Evolutionary conservation across 352 stramenopile species (phyloP).

Genomic region (Blastocystis sp.): DNA sequence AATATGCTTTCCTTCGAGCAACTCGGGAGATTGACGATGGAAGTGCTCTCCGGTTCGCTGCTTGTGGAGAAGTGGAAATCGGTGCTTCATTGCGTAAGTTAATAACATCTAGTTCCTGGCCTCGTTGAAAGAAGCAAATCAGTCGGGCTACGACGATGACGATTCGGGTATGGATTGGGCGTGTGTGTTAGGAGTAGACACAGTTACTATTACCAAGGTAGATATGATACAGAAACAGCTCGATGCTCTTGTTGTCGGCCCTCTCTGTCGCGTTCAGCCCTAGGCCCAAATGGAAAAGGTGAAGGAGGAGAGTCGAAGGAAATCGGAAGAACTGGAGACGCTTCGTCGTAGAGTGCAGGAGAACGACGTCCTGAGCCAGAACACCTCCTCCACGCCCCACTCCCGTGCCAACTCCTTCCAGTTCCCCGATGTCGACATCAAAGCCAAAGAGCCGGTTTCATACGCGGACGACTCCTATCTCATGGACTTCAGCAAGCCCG

Average conservation of each 20-base stretch:
- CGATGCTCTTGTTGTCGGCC: conserved; percentile 32
- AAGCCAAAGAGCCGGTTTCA: neutral
- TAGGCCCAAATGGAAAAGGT: conserved; percentile 64
- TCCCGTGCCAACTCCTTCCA: neutral
- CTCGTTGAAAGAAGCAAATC: conserved; percentile 26
- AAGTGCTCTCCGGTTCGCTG: conserved; percentile 61
- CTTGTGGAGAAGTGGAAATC: conserved; percentile 37
- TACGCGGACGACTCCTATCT: conserved; percentile 28
- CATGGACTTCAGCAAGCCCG: conserved; percentile 61
- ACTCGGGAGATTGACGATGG: conserved; percentile 18
- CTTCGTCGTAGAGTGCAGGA: conserved; percentile 31
- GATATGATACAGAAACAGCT: conserved; percentile 67
- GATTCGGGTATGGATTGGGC: neutral
- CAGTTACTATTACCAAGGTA: conserved; percentile 54
- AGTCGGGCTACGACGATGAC: neutral
- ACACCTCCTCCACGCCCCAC: neutral
- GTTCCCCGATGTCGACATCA: neutral
- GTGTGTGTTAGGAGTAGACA: conserved; percentile 11
- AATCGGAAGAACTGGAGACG: conserved; percentile 60
- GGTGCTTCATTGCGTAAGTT: neutral
- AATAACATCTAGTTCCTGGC: conserved; percentile 20
- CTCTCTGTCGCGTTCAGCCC: neutral
- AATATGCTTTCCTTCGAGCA: conserved; percentile 64
- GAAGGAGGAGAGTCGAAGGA: conserved; percentile 59
- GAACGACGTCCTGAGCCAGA: neutral